phyloP scores from a whole-genome alignment of 768 basidiomycete genomes.

The Russula foetens region DNA sequence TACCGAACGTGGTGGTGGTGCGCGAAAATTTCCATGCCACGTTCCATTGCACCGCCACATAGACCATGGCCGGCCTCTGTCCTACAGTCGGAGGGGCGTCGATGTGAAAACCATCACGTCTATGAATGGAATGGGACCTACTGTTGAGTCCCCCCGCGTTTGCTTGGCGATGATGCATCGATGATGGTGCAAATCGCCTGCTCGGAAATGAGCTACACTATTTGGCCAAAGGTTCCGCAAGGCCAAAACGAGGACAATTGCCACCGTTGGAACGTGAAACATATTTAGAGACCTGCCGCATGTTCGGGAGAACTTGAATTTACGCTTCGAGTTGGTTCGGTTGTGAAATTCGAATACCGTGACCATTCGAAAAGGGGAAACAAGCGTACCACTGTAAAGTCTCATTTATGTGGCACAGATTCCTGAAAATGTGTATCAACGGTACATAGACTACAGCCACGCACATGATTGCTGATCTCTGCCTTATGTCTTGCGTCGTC shows the following conservation, averaged over 20 bases:
- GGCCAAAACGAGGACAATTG: neutral
- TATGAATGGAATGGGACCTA: neutral
- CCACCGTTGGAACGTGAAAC: neutral
- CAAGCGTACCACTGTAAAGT: neutral
- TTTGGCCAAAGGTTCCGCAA: neutral
- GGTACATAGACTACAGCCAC: too few relatives aligned
- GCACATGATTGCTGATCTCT: too few relatives aligned
- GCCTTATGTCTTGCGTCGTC: too few relatives aligned
- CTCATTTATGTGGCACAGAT: neutral
- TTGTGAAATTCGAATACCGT: neutral
- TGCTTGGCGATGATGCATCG: too few relatives aligned
- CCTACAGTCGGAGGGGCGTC: neutral
- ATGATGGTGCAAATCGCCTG: neutral
- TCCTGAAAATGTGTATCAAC: too few relatives aligned
- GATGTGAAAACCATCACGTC: neutral
- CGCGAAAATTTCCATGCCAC: neutral
- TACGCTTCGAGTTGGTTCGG: neutral
- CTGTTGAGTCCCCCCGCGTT: too few relatives aligned
- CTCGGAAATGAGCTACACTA: neutral
- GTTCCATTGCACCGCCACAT: neutral
- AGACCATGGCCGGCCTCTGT: too few relatives aligned
- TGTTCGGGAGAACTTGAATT: neutral
- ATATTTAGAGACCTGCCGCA: too few relatives aligned
- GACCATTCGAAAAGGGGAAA: neutral
- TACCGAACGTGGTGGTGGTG: neutral